Conservation (phyloP, 2,329 filamentous ascomycete genomes). For the Neonectria ditissima region DNA sequence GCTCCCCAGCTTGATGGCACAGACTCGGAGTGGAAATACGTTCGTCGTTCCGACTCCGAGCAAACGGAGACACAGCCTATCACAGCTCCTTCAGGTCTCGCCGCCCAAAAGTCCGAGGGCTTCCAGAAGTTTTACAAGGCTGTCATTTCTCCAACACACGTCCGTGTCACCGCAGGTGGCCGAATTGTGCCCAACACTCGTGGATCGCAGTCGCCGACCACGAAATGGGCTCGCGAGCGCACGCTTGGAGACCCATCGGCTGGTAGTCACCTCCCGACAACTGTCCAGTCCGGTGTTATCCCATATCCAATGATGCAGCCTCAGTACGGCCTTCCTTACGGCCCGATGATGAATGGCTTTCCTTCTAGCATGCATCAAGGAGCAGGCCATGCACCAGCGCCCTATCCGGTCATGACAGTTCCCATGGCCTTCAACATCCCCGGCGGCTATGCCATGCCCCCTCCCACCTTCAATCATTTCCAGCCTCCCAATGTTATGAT, state of each 20-base stretch:
- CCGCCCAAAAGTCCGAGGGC: constrained; percentile 71
- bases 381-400: constrained; percentile 46
- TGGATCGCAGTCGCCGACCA: constrained; percentile 62
- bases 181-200: constrained; percentile 75
- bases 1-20: constrained; percentile 54
- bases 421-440: constrained; percentile 54
- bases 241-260: constrained; percentile 36
- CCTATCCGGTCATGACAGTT: constrained; percentile 55
- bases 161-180: constrained; percentile 75
- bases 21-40: constrained; percentile 58
- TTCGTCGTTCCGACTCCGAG: constrained; percentile 59
- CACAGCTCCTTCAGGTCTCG: constrained; percentile 63
- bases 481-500: constrained; percentile 34
- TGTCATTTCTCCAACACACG: constrained; percentile 74
- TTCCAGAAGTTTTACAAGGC: constrained; percentile 76
- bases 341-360: constrained; percentile 49
- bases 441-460: constrained; percentile 43
- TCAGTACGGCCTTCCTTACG: constrained; percentile 43
- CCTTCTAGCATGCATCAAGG: constrained; percentile 46
- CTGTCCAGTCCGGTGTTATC: constrained; percentile 36
- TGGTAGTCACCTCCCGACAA: constrained; percentile 35
- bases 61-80: constrained; percentile 60
- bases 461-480: constrained; percentile 41
- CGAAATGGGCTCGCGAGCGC: constrained; percentile 62
- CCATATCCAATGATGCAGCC: constrained; percentile 45